A percentile compares a stretch with the other conserved stretches of the same genome.
Conservation (phyloP, 2,329 filamentous ascomycete species). For the Teratosphaeria epicoccoides region DNA sequence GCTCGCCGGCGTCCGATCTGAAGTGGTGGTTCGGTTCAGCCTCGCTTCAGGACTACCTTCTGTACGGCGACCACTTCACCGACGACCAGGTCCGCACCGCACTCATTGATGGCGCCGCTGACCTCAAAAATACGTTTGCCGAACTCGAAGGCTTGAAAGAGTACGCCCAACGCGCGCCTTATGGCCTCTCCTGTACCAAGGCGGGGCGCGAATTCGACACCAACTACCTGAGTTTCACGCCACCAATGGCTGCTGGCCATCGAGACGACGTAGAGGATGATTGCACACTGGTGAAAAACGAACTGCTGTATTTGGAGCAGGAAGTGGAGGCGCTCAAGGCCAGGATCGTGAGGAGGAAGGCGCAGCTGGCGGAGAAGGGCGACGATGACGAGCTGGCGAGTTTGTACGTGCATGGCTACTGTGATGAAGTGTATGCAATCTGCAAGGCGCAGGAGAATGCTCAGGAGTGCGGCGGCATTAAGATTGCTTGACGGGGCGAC, state of each 20-base stretch:
- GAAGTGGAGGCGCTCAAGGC: background rate
- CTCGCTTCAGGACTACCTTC: no score
- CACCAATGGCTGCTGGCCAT: background rate
- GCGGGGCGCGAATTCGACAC: background rate
- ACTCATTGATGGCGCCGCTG: background rate
- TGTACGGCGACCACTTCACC: background rate
- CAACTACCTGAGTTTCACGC: background rate
- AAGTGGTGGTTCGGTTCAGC: slow-evolving; percentile 1
- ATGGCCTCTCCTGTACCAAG: background rate
- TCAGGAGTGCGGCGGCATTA: background rate
- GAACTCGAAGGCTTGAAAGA: background rate
- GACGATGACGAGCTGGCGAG: background rate
- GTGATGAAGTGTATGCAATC: background rate
- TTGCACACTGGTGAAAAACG: background rate
- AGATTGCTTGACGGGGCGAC: background rate
- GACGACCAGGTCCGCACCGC: background rate
- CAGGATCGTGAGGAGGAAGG: background rate
- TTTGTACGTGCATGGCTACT: background rate
- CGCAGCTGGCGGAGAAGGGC: background rate
- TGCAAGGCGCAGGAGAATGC: background rate
- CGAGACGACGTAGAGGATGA: background rate
- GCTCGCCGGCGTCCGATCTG: background rate
- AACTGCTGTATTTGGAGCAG: background rate
- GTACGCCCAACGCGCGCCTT: background rate
- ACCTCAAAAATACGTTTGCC: background rate